Conservation (phyloP, 805 yeast genomes). For the Jamesozyma jinghongensis region DNA sequence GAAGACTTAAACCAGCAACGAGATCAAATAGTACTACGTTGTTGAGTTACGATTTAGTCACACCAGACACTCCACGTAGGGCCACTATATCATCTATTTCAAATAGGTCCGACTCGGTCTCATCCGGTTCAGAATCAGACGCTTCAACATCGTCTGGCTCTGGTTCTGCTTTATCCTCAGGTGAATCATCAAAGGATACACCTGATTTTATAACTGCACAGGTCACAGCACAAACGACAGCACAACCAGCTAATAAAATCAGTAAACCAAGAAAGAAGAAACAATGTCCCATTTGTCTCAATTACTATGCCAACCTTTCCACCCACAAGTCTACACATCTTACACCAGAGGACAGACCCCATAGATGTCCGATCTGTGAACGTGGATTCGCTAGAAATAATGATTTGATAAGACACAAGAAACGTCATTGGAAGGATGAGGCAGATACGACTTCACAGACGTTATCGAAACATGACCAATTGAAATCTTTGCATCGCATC, state of each 20-base stretch:
- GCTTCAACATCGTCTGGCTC: not conserved
- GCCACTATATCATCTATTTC: too few relatives aligned
- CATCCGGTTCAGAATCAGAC: too few relatives aligned
- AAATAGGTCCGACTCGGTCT: too few relatives aligned
- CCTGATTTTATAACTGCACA: not conserved
- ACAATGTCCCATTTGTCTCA: constrained; percentile 62
- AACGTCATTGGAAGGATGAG: constrained; percentile 70
- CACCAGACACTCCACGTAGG: not conserved
- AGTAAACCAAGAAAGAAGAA: constrained; percentile 51
- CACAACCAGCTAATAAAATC: constrained; percentile 5
- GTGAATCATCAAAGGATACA: not conserved
- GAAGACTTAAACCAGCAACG: not conserved
- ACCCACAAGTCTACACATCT: constrained; percentile 77
- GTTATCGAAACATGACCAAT: constrained; percentile 15
- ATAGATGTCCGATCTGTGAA: constrained; percentile 63
- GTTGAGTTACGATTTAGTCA: not conserved
- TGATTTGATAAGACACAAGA: constrained; percentile 76
- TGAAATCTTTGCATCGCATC: constrained; percentile 23
- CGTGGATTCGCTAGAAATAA: constrained; percentile 86
- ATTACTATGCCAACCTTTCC: constrained; percentile 67
- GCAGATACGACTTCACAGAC: not conserved
- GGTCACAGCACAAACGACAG: not conserved
- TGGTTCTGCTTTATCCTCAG: not conserved
- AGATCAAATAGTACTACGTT: not conserved
- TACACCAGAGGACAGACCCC: constrained; percentile 65